Conservation (phyloP, 179 eudicot species). For the Beta lomatogona region DNA sequence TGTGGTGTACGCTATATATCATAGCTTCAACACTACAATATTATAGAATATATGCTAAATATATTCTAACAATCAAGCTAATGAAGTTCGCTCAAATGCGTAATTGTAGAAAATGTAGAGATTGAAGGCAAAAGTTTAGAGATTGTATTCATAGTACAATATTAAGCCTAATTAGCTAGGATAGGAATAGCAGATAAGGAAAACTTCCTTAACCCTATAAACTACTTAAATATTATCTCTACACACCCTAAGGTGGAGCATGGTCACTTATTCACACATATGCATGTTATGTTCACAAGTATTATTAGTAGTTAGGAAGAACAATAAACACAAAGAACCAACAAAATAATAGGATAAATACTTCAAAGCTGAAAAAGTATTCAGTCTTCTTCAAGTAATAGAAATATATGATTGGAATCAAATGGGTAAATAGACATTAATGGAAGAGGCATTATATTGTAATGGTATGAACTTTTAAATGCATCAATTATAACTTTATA, state of each 20-base stretch:
- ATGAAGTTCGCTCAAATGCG: not conserved
- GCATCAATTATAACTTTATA: not conserved
- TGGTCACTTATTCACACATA: too few relatives aligned
- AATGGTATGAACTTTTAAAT: slow-evolving; percentile 13
- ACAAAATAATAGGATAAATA: not conserved
- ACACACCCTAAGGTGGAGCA: too few relatives aligned
- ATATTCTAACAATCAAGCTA: too few relatives aligned
- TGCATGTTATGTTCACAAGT: not conserved
- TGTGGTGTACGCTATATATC: too few relatives aligned
- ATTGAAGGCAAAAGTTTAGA: too few relatives aligned
- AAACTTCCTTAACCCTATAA: too few relatives aligned
- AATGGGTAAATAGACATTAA: not conserved
- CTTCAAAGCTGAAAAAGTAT: slow-evolving; percentile 1
- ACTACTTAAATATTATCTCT: too few relatives aligned
- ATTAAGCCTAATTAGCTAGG: too few relatives aligned
- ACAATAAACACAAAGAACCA: not conserved
- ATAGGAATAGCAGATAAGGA: too few relatives aligned
- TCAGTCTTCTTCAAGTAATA: not conserved
- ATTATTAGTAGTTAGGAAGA: not conserved
- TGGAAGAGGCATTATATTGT: slow-evolving; percentile 3
- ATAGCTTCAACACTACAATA: too few relatives aligned
- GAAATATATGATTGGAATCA: slow-evolving; percentile 15
- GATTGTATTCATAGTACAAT: too few relatives aligned
- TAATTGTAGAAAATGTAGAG: not conserved
- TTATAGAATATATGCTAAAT: too few relatives aligned